phyloP scores from a whole-genome alignment of 176 grass and related monocot species.

The Echinochloa phyllopogon region DNA sequence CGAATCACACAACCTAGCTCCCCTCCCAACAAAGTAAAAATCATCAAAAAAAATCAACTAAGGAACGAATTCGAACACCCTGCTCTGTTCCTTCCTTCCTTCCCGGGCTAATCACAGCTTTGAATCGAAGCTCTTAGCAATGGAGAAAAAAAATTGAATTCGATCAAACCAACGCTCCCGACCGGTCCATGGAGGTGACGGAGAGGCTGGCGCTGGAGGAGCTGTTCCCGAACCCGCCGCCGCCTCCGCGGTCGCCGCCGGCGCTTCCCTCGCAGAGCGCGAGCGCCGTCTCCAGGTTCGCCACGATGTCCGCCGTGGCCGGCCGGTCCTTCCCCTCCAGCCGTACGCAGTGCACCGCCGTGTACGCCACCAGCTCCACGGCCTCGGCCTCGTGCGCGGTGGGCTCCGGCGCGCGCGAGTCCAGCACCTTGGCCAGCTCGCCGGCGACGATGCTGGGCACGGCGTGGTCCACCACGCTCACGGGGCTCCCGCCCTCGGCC shows the following conservation, averaged over 20 bases:
- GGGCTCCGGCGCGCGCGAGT: slow-evolving; percentile 48
- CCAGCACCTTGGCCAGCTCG: slow-evolving; percentile 65
- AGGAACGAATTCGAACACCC: slow-evolving; percentile 34
- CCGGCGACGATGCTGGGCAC: slow-evolving; percentile 57
- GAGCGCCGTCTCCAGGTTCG: slow-evolving; percentile 80
- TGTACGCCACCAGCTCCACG: slow-evolving; percentile 77
- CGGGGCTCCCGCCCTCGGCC: slow-evolving; percentile 53
- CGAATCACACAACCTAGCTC: neutral
- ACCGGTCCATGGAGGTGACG: slow-evolving; percentile 63
- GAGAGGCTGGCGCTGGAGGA: slow-evolving; percentile 68
- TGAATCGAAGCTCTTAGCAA: slow-evolving; percentile 18
- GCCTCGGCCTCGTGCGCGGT: slow-evolving; percentile 68
- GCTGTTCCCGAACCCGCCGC: slow-evolving; percentile 45
- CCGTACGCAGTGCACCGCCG: slow-evolving; percentile 75
- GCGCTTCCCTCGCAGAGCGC: slow-evolving; percentile 65
- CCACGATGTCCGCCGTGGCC: slow-evolving; percentile 70
- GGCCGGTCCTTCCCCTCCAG: slow-evolving; percentile 79
- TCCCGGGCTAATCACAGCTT: slow-evolving; percentile 49
- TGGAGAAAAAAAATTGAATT: neutral
- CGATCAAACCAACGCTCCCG: neutral
- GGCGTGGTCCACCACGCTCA: slow-evolving; percentile 78
- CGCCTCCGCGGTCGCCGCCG: neutral
- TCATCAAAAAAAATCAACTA: slow-evolving; percentile 29
- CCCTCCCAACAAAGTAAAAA: neutral
- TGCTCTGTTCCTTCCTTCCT: neutral